A percentile compares a stretch with the other conserved stretches of the same genome.
phyloP scores from a whole-genome alignment of 306 rosid genomes.

The Sindora glabra region DNA sequence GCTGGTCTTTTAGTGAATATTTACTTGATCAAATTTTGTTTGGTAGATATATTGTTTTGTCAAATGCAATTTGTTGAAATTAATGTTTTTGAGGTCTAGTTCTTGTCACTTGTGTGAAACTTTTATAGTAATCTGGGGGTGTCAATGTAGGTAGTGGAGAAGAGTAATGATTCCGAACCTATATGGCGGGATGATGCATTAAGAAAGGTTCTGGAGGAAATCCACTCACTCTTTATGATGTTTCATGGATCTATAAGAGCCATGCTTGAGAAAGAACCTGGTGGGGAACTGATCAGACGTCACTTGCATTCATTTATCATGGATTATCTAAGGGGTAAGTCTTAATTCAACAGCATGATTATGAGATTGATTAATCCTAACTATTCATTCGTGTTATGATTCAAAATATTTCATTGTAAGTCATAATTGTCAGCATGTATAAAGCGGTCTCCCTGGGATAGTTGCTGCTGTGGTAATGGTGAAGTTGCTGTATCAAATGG shows the following conservation, averaged over 20 bases:
- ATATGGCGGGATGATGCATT: slow-evolving; percentile 76
- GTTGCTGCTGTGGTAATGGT: slow-evolving; percentile 98
- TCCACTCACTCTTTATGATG: slow-evolving; percentile 78
- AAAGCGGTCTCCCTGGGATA: slow-evolving; percentile 82
- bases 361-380: slow-evolving; percentile 10
- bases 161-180: slow-evolving; percentile 70
- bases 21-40: not conserved
- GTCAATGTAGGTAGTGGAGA: slow-evolving; percentile 72
- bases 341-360: slow-evolving; percentile 14
- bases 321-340: slow-evolving; percentile 91
- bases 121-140: slow-evolving; percentile 3
- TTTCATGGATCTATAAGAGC: slow-evolving; percentile 83
- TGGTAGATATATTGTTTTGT: not conserved
- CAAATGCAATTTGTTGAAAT: not conserved
- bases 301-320: slow-evolving; percentile 78
- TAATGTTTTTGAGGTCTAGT: no score
- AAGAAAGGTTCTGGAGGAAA: slow-evolving; percentile 75
- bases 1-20: not conserved
- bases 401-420: slow-evolving; percentile 81
- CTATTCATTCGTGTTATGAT: slow-evolving; percentile 35
- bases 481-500: slow-evolving; percentile 74
- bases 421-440: slow-evolving; percentile 90
- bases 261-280: slow-evolving; percentile 77
- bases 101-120: not conserved
- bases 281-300: slow-evolving; percentile 63